phyloP scores from a whole-genome alignment of 139 green algal species.

The Pycnococcus provasolii region DNA sequence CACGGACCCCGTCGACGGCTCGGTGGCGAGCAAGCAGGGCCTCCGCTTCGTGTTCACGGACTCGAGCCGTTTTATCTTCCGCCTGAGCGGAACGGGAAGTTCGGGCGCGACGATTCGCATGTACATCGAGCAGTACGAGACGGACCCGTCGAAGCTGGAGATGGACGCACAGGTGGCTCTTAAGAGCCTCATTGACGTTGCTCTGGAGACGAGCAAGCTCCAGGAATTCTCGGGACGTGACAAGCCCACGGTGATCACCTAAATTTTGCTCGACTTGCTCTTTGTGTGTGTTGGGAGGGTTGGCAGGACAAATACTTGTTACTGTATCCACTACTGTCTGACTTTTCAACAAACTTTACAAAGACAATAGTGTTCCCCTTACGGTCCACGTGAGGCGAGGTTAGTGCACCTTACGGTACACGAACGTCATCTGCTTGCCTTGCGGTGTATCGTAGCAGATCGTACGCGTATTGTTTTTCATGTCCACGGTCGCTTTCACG shows the following conservation, averaged over 20 bases:
- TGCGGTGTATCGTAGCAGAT: no score
- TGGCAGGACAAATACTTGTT: no score
- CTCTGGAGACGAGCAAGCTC: slow-evolving; percentile 74
- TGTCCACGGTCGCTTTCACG: no score
- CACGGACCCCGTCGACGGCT: slow-evolving; percentile 91
- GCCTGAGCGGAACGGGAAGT: slow-evolving; percentile 40
- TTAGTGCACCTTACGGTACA: no score
- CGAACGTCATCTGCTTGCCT: no score
- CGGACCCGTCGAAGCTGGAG: slow-evolving; percentile 58
- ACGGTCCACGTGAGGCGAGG: no score
- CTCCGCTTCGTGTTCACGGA: slow-evolving; percentile 93
- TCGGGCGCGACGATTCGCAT: slow-evolving; percentile 86
- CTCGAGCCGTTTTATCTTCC: slow-evolving; percentile 82
- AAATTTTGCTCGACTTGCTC: slow-evolving; percentile 16
- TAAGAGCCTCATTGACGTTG: slow-evolving; percentile 57
- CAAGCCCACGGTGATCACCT: slow-evolving; percentile 98
- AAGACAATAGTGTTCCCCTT: no score
- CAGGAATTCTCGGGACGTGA: slow-evolving; percentile 84
- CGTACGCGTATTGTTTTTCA: no score
- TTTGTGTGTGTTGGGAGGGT: no score
- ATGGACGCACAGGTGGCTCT: slow-evolving; percentile 73
- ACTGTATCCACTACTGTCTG: no score
- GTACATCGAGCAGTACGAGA: slow-evolving; percentile 97
- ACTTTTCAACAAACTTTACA: no score
- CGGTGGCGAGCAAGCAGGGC: slow-evolving; percentile 69